phyloP scores from a whole-genome alignment of 2,329 filamentous ascomycete genomes.

The Colletotrichum navitas region DNA sequence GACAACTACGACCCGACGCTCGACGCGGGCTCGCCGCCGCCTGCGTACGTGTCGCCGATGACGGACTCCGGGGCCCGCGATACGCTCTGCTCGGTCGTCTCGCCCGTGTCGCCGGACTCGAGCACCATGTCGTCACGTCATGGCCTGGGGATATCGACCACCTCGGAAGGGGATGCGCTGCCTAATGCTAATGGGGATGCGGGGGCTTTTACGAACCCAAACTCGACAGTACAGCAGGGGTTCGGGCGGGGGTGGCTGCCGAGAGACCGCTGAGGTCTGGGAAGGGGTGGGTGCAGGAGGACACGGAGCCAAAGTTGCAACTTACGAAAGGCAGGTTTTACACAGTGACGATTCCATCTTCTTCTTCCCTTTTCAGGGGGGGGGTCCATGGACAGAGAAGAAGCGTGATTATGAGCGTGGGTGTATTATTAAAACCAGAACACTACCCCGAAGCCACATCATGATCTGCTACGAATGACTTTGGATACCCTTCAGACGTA shows the following conservation, averaged over 20 bases:
- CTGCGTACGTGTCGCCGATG: constrained; percentile 29
- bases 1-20: constrained; percentile 31
- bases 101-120: constrained; percentile 26
- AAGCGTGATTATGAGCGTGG: background rate
- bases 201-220: background rate
- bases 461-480: background rate
- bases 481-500: constrained; percentile 3
- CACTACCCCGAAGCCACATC: background rate
- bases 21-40: constrained; percentile 11
- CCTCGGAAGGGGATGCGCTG: background rate
- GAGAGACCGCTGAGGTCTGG: background rate
- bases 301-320: too few relatives aligned
- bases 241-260: constrained; percentile 27
- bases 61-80: background rate
- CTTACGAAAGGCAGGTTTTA: background rate
- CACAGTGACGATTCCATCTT: background rate
- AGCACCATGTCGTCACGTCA: background rate
- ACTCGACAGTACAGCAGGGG: constrained; percentile 2
- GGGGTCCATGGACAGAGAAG: background rate
- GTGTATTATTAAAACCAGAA: background rate
- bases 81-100: constrained; percentile 26
- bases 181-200: background rate
- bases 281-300: background rate
- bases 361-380: too few relatives aligned
- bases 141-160: constrained; percentile 4